phyloP scores from a whole-genome alignment of 2,329 filamentous ascomycete genomes.

The Colletotrichum sansevieriae region DNA sequence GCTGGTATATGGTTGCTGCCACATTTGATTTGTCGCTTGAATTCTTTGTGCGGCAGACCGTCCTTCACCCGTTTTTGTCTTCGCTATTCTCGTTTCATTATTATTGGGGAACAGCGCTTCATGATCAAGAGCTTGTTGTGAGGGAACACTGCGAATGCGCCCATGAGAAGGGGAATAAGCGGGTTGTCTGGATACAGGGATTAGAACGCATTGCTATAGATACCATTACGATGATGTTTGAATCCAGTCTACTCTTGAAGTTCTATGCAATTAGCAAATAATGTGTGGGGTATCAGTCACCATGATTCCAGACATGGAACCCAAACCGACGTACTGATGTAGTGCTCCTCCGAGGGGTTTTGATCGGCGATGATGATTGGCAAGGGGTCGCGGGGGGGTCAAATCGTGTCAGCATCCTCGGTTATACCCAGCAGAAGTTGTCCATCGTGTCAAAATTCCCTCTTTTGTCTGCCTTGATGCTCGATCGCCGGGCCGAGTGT shows the following conservation, averaged over 20 bases:
- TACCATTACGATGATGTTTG: constrained; percentile 39
- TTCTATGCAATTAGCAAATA: too few relatives aligned
- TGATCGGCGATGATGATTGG: constrained; percentile 16
- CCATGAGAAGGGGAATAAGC: constrained; percentile 15
- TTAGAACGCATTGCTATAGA: constrained; percentile 41
- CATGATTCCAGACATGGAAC: too few relatives aligned
- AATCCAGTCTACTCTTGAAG: background rate
- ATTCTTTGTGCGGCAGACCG: constrained; percentile 21
- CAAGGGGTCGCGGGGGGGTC: background rate
- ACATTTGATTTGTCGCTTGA: constrained; percentile 21
- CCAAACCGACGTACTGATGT: too few relatives aligned
- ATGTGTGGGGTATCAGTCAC: too few relatives aligned
- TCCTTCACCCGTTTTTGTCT: constrained; percentile 18
- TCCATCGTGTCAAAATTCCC: too few relatives aligned
- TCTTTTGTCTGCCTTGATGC: too few relatives aligned
- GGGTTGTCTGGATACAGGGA: constrained; percentile 37
- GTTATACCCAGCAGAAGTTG: background rate
- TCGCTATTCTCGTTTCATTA: background rate
- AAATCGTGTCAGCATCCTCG: constrained; percentile 1
- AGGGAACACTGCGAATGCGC: constrained; percentile 31
- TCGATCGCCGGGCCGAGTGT: too few relatives aligned
- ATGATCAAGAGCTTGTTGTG: constrained; percentile 33
- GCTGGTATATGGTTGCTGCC: background rate
- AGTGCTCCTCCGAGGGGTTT: constrained; percentile 3
- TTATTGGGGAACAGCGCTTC: constrained; percentile 26